These are phyloP conservation scores for Vaccinium vitisidaea DNA, from an alignment of 148 eudicot species.

Conservation along the genomic window DNA sequence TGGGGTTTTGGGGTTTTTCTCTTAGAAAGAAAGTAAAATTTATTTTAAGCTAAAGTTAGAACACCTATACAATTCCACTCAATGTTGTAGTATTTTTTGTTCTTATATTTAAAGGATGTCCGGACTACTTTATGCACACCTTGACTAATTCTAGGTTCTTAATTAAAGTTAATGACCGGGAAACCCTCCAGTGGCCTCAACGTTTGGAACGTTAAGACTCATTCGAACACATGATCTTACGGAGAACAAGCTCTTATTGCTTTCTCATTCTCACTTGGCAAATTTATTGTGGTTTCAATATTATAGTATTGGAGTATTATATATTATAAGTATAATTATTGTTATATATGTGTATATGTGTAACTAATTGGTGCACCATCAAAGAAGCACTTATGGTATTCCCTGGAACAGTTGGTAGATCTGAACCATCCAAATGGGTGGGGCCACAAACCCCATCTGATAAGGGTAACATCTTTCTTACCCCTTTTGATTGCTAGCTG, in stretches of 20 bases:
- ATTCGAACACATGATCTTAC: no score
- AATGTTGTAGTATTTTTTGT: not conserved
- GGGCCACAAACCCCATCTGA: constrained; percentile 30
- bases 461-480: constrained; percentile 20
- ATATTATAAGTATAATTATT: not conserved
- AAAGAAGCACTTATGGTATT: constrained; percentile 31
- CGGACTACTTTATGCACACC: no score
- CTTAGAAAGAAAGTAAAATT: constrained; percentile 12
- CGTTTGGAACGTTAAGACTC: no score
- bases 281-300: not conserved
- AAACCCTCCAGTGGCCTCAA: no score
- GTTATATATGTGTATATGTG: not conserved
- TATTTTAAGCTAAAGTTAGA: constrained; percentile 29
- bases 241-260: no score
- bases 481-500: constrained; percentile 7
- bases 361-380: constrained; percentile 15
- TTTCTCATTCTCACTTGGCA: no score
- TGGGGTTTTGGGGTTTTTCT: constrained; percentile 32
- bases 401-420: constrained; percentile 40
- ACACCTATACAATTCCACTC: constrained; percentile 9
- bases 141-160: no score
- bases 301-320: not conserved
- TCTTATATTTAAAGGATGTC: no score
- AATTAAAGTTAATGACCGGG: no score
- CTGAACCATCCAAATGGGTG: constrained; percentile 32